A percentile compares a stretch with the other conserved stretches of the same genome.
Conservation (phyloP, 768 basidiomycete species). For the Phlegmacium glaucopus region DNA sequence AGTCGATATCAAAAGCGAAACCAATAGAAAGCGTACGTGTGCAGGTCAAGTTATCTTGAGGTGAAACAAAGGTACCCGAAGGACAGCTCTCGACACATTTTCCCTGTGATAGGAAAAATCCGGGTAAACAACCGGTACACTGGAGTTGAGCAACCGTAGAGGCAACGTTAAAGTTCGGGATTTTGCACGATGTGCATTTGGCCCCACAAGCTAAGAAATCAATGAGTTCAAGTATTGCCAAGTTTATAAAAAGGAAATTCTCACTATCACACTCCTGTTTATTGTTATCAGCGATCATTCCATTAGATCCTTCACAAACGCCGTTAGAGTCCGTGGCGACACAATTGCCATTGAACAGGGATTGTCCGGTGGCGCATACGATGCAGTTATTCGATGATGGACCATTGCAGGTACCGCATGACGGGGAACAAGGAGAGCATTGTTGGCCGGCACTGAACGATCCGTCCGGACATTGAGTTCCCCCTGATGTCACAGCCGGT, state of each 20-base stretch:
- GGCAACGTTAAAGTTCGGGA: constrained; percentile 64
- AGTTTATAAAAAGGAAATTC: constrained; percentile 23
- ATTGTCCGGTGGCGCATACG: constrained; percentile 60
- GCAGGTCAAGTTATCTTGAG: constrained; percentile 72
- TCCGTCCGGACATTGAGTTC: constrained; percentile 59
- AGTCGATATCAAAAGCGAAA: neutral
- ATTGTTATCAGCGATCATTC: constrained; percentile 72
- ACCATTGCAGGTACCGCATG: constrained; percentile 71
- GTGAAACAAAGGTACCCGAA: constrained; percentile 65
- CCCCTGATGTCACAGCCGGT: constrained; percentile 46
- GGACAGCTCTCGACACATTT: constrained; percentile 72
- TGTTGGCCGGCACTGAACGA: constrained; percentile 52
- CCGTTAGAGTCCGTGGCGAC: constrained; percentile 64
- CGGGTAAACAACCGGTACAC: constrained; percentile 78
- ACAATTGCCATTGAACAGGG: constrained; percentile 65
- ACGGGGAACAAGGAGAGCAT: constrained; percentile 59
- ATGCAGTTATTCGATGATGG: constrained; percentile 68
- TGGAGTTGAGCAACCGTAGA: constrained; percentile 65
- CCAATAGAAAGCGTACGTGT: constrained; percentile 46
- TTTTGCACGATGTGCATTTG: constrained; percentile 76
- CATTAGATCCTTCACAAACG: constrained; percentile 65
- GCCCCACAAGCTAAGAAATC: constrained; percentile 65
- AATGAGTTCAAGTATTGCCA: constrained; percentile 1
- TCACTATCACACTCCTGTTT: constrained; percentile 83
- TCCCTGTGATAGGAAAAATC: constrained; percentile 68